Percentiles rank a stretch among this genome's conserved stretches.
phyloP scores from a whole-genome alignment of 2,329 filamentous ascomycete genomes.

The Diplocarpon rosae region DNA sequence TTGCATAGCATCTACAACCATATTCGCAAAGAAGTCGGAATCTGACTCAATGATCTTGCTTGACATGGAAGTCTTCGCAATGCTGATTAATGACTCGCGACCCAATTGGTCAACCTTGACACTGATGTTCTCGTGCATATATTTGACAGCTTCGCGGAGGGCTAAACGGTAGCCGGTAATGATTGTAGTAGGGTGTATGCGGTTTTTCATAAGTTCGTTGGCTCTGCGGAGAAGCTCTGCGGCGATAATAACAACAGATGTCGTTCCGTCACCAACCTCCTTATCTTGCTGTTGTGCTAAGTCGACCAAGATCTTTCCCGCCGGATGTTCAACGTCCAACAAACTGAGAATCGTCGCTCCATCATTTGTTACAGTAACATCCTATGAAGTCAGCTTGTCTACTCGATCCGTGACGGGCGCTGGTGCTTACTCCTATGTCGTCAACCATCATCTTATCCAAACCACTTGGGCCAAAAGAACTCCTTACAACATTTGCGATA shows the following conservation, averaged over 20 bases:
- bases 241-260: constrained; percentile 93
- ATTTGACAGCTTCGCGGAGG: constrained; percentile 91
- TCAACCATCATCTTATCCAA: constrained; percentile 99
- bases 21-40: constrained; percentile 92
- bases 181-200: constrained; percentile 98
- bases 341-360: constrained; percentile 92
- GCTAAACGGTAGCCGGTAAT: constrained; percentile 97
- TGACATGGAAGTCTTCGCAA: constrained; percentile 98
- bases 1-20: constrained; percentile 94
- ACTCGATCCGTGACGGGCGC: constrained; percentile 1
- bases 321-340: constrained; percentile 94
- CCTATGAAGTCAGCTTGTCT: constrained; percentile 37
- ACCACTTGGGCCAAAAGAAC: constrained; percentile 92
- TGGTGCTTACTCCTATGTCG: constrained; percentile 72
- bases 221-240: constrained; percentile 86
- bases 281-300: constrained; percentile 97
- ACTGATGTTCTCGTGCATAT: constrained; percentile 97
- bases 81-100: constrained; percentile 81
- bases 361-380: constrained; percentile 98
- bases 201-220: constrained; percentile 99
- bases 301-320: constrained; percentile 96
- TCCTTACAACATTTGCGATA: constrained; percentile 98
- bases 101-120: constrained; percentile 89
- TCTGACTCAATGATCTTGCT: constrained; percentile 97
- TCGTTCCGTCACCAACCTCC: constrained; percentile 97